These are phyloP conservation scores for Podospora pseudocomata DNA, from an alignment of 495 filamentous ascomycete species.

Conservation along the genomic window DNA sequence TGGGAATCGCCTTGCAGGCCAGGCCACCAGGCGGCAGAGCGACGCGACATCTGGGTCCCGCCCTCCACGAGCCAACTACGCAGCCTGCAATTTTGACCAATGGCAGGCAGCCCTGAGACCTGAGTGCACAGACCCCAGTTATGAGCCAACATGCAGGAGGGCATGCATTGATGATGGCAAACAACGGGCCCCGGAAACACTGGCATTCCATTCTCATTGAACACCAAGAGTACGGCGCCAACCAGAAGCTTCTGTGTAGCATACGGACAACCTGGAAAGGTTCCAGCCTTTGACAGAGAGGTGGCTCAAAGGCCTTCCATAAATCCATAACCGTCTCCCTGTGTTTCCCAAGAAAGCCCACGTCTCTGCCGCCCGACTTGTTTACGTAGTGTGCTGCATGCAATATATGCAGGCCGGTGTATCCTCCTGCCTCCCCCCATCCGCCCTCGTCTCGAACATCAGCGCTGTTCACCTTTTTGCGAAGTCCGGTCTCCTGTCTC, in stretches of 20 bases:
- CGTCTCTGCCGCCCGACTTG: not conserved
- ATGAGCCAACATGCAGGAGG: not conserved
- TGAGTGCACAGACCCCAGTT: not conserved
- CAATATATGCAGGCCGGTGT: not conserved
- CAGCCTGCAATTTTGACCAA: not conserved
- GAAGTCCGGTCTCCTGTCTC: not conserved
- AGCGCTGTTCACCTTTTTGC: not conserved
- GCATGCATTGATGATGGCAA: not conserved
- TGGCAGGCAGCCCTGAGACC: not conserved
- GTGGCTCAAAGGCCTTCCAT: not conserved
- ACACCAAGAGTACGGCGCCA: not conserved
- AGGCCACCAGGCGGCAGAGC: conserved; percentile 24
- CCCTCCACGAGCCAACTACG: conserved; percentile 9
- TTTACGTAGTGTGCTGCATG: conserved; percentile 2
- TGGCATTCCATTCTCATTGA: not conserved
- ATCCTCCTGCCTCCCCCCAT: not conserved
- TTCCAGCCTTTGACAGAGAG: not conserved
- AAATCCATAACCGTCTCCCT: not conserved
- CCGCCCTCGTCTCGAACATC: not conserved
- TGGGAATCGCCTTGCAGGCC: conserved; percentile 10
- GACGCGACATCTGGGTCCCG: conserved; percentile 18
- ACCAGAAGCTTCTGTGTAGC: not conserved
- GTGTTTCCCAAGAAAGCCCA: not conserved
- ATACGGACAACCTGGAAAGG: not conserved
- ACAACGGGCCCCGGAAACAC: not conserved